phyloP scores from a whole-genome alignment of 495 filamentous ascomycete genomes.

The Xylaria intraflava region DNA sequence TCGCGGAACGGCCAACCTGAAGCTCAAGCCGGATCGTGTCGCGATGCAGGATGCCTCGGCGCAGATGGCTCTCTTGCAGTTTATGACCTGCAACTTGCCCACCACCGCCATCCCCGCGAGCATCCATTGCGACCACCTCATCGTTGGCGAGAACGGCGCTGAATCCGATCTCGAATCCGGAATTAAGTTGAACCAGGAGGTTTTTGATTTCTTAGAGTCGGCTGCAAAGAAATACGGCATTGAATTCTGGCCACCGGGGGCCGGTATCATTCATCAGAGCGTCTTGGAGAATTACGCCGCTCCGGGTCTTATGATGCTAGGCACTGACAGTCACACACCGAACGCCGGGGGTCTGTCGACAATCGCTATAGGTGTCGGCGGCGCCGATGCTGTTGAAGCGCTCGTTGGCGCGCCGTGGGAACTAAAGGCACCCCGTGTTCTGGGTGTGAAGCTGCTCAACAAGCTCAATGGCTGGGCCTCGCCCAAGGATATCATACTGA shows the following conservation, averaged over 20 bases:
- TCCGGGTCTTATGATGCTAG: slow-evolving; percentile 98
- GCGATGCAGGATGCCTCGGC: slow-evolving; percentile 99
- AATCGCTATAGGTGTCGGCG: slow-evolving; percentile 95
- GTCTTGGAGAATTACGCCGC: slow-evolving; percentile 98
- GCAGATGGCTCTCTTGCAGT: slow-evolving; percentile 96
- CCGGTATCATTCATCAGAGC: slow-evolving; percentile 98
- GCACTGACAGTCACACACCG: slow-evolving; percentile 95
- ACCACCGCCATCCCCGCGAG: slow-evolving; percentile 93
- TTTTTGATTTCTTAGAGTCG: slow-evolving; percentile 94
- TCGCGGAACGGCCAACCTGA: slow-evolving; percentile 84
- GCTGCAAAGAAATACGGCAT: slow-evolving; percentile 95
- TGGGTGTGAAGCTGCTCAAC: slow-evolving; percentile 82
- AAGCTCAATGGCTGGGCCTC: slow-evolving; percentile 82
- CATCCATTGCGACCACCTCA: slow-evolving; percentile 99
- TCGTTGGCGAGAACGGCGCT: slow-evolving; percentile 87
- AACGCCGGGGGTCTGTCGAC: slow-evolving; percentile 90
- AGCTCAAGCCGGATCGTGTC: slow-evolving; percentile 94
- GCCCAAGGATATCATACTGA: slow-evolving; percentile 91
- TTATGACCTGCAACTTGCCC: slow-evolving; percentile 92
- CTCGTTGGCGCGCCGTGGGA: slow-evolving; percentile 97
- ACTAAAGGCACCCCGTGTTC: slow-evolving; percentile 81
- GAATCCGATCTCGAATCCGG: slow-evolving; percentile 80
- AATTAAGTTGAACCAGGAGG: slow-evolving; percentile 89
- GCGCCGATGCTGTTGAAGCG: slow-evolving; percentile 95
- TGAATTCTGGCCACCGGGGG: slow-evolving; percentile 97